Percentiles rank a stretch among this genome's conserved stretches.
phyloP scores from a whole-genome alignment of 2,329 filamentous ascomycete species.

The Thelonectria blattea region DNA sequence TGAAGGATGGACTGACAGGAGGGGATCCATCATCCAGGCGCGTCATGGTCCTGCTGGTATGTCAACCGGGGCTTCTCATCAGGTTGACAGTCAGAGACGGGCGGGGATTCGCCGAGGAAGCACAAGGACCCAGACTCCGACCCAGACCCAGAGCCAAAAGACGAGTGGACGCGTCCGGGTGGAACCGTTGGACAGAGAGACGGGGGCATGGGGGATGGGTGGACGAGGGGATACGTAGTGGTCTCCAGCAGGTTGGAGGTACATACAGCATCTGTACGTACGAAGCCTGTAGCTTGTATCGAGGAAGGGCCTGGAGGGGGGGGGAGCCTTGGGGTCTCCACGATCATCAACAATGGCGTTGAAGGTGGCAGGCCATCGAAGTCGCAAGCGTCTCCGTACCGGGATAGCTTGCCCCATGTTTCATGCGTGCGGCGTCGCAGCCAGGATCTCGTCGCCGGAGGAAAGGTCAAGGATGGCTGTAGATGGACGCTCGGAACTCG shows the following conservation, averaged over 20 bases:
- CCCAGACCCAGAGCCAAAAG: constrained; percentile 7
- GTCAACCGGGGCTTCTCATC: constrained; percentile 11
- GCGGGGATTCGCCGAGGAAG: constrained; percentile 4
- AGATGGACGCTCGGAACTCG: constrained; percentile 15
- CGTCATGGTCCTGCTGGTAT: constrained; percentile 13
- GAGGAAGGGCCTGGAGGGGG: too few species aligned
- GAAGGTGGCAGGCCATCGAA: constrained; percentile 23
- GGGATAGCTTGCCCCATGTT: constrained; percentile 32
- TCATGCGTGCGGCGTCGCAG: constrained; percentile 31
- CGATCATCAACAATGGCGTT: constrained; percentile 25
- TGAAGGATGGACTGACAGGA: background rate
- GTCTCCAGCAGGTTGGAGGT: constrained; percentile 2
- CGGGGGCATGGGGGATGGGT: background rate
- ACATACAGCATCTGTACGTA: background rate
- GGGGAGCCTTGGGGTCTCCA: constrained; percentile 24
- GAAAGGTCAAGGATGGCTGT: constrained; percentile 5
- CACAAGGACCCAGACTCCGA: constrained; percentile 11
- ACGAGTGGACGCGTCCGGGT: constrained; percentile 10
- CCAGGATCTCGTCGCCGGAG: constrained; percentile 23
- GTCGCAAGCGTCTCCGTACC: constrained; percentile 34
- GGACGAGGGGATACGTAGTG: constrained; percentile 3
- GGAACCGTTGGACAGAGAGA: constrained; percentile 3
- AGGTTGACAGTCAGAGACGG: constrained; percentile 18
- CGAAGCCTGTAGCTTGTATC: constrained; percentile 9
- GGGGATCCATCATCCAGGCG: background rate